Evolutionary conservation across 2,329 filamentous ascomycete genomes (phyloP).

Genomic region (Hypoxylon sp.): DNA sequence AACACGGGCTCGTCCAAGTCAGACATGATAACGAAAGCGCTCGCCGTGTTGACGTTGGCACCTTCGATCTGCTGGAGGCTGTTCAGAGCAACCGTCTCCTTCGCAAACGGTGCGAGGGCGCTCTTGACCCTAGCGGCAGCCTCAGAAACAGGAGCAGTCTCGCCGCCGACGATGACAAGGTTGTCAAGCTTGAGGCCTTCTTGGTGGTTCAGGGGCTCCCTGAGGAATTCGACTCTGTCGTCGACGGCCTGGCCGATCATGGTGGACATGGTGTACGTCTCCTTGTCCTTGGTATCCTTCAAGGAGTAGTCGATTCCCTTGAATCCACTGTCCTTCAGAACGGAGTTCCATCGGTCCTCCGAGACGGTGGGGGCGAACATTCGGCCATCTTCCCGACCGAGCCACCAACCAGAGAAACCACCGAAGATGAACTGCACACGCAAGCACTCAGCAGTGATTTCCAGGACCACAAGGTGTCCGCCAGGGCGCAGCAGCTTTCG

Average conservation of each 20-base stretch:
- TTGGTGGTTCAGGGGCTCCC: not conserved
- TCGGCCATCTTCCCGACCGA: conserved; percentile 5
- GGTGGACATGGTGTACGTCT: not conserved
- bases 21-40: conserved; percentile 33
- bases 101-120: not conserved
- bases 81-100: not conserved
- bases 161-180: not conserved
- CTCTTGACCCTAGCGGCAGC: not conserved
- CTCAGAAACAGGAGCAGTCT: not conserved
- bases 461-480: conserved; percentile 6
- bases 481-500: conserved; percentile 29
- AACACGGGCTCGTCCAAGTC: conserved; percentile 43
- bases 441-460: conserved; percentile 6
- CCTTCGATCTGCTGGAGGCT: not conserved
- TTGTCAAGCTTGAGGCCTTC: not conserved
- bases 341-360: conserved; percentile 1
- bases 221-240: not conserved
- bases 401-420: conserved; percentile 12
- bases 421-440: conserved; percentile 7
- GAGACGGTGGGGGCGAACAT: conserved; percentile 9
- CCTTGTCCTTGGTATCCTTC: not conserved
- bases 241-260: not conserved
- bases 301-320: not conserved
- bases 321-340: conserved; percentile 4
- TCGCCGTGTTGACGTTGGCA: not conserved